A percentile compares a stretch with the other conserved stretches of the same genome.
These are phyloP conservation scores for Przewalskia tangutica DNA, from an alignment of 257 asterid genomes.

Conservation along the genomic window DNA sequence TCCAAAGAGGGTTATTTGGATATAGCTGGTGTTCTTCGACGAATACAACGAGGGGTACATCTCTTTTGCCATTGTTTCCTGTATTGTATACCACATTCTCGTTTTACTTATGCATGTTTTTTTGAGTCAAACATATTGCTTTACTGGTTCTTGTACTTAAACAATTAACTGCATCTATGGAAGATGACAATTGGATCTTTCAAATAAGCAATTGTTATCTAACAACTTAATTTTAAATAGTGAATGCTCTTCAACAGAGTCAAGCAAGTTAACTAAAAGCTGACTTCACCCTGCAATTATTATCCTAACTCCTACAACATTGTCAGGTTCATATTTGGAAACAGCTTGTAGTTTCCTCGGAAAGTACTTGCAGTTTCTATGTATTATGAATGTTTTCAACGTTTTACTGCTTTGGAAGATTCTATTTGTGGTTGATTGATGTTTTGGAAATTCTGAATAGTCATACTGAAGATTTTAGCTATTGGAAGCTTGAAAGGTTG, in stretches of 20 bases:
- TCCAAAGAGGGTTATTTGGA: conserved; percentile 73
- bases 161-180: not conserved
- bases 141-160: not conserved
- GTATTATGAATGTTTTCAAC: not conserved
- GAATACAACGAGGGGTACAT: conserved; percentile 94
- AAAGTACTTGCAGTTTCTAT: not conserved
- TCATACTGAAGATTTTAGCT: not conserved
- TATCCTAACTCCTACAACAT: not conserved
- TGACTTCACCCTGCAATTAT: not conserved
- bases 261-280: not conserved
- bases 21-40: conserved; percentile 85
- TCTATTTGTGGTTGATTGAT: not conserved
- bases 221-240: not conserved
- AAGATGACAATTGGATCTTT: not conserved
- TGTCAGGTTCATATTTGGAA: not conserved
- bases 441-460: not conserved
- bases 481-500: not conserved
- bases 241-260: not conserved
- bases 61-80: not conserved
- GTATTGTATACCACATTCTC: conserved; percentile 6
- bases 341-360: not conserved
- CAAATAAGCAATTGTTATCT: not conserved
- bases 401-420: not conserved
- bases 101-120: not conserved
- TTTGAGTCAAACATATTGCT: not conserved